Conservation (phyloP, 805 yeast species). For the Metschnikowia corniflorae region DNA sequence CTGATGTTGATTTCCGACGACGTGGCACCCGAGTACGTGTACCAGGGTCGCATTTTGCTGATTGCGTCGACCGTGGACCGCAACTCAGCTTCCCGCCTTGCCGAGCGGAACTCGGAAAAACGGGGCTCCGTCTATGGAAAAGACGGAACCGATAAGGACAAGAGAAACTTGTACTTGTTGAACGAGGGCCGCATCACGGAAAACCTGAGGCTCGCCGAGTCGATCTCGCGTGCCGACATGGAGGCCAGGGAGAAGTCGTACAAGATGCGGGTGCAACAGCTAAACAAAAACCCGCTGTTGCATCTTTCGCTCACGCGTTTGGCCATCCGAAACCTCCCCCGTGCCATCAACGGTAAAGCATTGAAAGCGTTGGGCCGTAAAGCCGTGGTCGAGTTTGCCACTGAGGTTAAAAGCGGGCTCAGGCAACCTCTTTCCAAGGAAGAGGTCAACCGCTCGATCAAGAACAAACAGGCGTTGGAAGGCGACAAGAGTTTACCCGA, state of each 20-base stretch:
- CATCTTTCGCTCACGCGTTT: slow-evolving; percentile 93
- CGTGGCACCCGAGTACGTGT: slow-evolving; percentile 83
- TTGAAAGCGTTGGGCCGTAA: slow-evolving; percentile 90
- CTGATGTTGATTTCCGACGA: slow-evolving; percentile 87
- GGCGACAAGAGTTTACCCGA: slow-evolving; percentile 32
- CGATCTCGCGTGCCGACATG: slow-evolving; percentile 67
- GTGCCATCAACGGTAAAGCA: slow-evolving; percentile 85
- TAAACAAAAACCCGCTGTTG: slow-evolving; percentile 84
- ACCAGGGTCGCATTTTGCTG: slow-evolving; percentile 86
- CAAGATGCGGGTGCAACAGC: slow-evolving; percentile 80
- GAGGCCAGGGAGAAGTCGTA: slow-evolving; percentile 87
- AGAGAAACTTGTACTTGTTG: slow-evolving; percentile 76
- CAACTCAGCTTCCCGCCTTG: slow-evolving; percentile 69
- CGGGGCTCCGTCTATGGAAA: slow-evolving; percentile 78
- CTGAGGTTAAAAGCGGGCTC: slow-evolving; percentile 67
- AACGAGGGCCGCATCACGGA: slow-evolving; percentile 92
- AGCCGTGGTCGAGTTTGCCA: slow-evolving; percentile 92
- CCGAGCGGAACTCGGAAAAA: slow-evolving; percentile 67
- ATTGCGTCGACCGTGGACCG: slow-evolving; percentile 84
- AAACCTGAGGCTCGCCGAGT: slow-evolving; percentile 71
- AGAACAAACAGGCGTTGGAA: slow-evolving; percentile 50
- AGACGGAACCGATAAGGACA: slow-evolving; percentile 75
- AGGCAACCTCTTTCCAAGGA: slow-evolving; percentile 89
- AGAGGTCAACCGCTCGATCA: slow-evolving; percentile 76
- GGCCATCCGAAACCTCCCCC: slow-evolving; percentile 90